Conservation (phyloP, 2,329 filamentous ascomycete genomes). For the Xylariaceae sp. region DNA sequence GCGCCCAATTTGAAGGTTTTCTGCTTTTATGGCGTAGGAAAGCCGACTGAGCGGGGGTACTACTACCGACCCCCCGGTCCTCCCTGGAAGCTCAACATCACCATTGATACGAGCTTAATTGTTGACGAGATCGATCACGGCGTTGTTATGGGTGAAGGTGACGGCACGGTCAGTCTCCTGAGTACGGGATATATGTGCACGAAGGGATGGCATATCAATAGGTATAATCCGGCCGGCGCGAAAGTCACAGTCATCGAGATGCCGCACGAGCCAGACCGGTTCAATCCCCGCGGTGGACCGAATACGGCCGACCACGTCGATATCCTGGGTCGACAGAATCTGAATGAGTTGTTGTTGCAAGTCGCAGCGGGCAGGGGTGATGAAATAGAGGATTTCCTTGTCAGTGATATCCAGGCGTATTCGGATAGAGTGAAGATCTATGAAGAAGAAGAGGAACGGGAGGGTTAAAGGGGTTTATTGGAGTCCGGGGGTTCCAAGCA, state of each 20-base stretch:
- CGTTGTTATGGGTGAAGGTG: conserved; percentile 91
- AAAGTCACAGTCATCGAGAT: conserved; percentile 88
- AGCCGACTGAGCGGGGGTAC: conserved; percentile 87
- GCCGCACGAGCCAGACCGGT: conserved; percentile 91
- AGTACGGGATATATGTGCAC: conserved; percentile 96
- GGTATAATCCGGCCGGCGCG: conserved; percentile 83
- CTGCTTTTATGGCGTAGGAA: conserved; percentile 95
- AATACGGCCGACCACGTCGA: conserved; percentile 89
- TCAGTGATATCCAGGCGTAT: conserved; percentile 79
- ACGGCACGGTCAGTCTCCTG: conserved; percentile 91
- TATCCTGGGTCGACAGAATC: conserved; percentile 78
- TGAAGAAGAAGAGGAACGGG: conserved; percentile 47
- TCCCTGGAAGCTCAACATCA: conserved; percentile 63
- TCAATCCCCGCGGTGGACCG: conserved; percentile 70
- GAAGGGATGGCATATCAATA: conserved; percentile 86
- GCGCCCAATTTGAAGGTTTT: conserved; percentile 91
- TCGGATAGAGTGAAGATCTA: conserved; percentile 77
- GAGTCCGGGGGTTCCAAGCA: conserved; percentile 8
- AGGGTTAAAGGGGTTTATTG: too few relatives aligned
- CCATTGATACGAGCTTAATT: conserved; percentile 62
- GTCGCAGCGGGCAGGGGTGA: conserved; percentile 83
- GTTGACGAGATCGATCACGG: conserved; percentile 69
- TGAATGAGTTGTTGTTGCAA: conserved; percentile 85
- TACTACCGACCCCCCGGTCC: conserved; percentile 72
- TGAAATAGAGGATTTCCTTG: conserved; percentile 68